Base-by-base conservation (phyloP, 495 filamentous ascomycete species). In the Daldinia bambusicola region DNA sequence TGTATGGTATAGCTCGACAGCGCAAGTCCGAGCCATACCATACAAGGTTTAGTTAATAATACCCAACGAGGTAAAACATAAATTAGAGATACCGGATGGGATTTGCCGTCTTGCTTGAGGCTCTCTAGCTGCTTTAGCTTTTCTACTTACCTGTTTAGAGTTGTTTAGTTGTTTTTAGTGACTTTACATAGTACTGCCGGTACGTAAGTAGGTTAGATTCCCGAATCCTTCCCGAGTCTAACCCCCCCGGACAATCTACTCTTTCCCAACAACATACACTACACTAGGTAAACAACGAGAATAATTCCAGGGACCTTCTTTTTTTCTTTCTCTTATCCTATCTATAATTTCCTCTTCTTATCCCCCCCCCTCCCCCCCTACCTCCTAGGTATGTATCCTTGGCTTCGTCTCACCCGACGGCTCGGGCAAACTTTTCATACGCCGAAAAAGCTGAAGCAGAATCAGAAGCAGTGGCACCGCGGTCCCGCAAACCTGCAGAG, bases 401-500 rank as follows among this genome's bases (percentile, higher is more conserved):
- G 48, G 9, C 53, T 56, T 37, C 32, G 14, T 32, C 8, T 34
- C 32, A 31, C 26, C 34, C 37, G 53, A 43, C 50, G 50, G 40
- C 50, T 31, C 57, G 50, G 51, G 55, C 31, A 12, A 14, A 18
- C 43, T 53, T 14, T 16, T 56, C n/a, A n/a, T 63, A 40, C 53
- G 53, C 51, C 50, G 70, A 32, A 53, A 26, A 26, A 26, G 26
- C 26, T 26, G 26, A 26, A 26, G 26, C 26, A 26, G n/a, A n/a
- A n/a, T n/a, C 52, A 12, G 32, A 51, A 36, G 55, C 61, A 61
- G 63, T 67, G 50, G 63, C 66, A 40, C 41, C 20, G 56, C 18
- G 56, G 70, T 65, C 65, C 70, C 70, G 65, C 61, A 69, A 62
- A 66, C 12, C 2, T 69, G 70, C 70, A 69, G 70, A 67, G 61